Evolutionary conservation across 164 flowering plant species (phyloP).

Genomic region (Cinnamomum chago): DNA sequence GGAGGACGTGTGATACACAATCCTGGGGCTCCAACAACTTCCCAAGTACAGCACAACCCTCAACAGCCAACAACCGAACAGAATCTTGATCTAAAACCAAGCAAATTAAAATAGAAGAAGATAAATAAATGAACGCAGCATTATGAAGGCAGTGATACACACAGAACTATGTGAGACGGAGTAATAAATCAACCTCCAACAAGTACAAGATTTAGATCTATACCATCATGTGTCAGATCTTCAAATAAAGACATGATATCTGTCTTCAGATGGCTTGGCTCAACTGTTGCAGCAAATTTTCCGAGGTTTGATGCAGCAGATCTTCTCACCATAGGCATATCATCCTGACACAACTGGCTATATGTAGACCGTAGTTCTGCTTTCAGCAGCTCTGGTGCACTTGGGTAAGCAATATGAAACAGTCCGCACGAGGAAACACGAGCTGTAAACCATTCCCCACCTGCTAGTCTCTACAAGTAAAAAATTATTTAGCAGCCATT

Average conservation of each 20-base stretch:
- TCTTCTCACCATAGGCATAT: conserved; percentile 98
- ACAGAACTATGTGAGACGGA: not conserved
- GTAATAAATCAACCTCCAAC: not conserved
- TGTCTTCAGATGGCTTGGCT: conserved; percentile 65
- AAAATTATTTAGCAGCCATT: conserved; percentile 1
- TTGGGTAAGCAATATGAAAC: conserved; percentile 94
- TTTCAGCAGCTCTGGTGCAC: conserved; percentile 74
- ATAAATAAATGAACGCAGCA: not conserved
- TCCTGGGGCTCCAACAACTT: conserved; percentile 91
- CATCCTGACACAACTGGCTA: conserved; percentile 89
- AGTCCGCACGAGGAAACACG: conserved; percentile 96
- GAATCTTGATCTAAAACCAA: conserved; percentile 83
- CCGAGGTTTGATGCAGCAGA: conserved; percentile 94
- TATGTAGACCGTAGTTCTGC: conserved; percentile 69
- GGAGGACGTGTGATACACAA: conserved; percentile 90
- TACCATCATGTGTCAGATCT: conserved; percentile 94
- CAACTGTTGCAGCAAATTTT: conserved; percentile 93
- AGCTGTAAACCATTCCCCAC: conserved; percentile 98
- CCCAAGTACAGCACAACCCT: conserved; percentile 96
- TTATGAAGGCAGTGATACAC: not conserved
- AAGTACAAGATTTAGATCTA: not conserved
- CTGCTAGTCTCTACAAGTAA: conserved; percentile 70
- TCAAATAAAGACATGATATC: conserved; percentile 88
- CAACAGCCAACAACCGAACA: conserved; percentile 92
- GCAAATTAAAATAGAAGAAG: conserved; percentile 2